Percentiles rank a stretch among this genome's conserved stretches.
Evolutionary conservation across 306 rosid species (phyloP).

Genomic region (Dalbergia oliveri): DNA sequence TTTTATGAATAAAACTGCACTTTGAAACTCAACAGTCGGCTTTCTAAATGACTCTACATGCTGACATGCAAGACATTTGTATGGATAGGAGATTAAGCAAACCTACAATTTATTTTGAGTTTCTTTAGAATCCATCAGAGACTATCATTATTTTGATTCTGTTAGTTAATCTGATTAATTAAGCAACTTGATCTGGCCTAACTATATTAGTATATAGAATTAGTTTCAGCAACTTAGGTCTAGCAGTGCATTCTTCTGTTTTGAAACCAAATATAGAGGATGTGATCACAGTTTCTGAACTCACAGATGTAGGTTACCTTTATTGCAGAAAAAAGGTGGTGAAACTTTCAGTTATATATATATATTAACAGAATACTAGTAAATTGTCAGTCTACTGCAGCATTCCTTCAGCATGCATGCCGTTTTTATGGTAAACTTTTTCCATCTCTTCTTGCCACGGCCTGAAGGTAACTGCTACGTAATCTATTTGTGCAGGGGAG

Average conservation of each 20-base stretch:
- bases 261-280: slow-evolving; percentile 7
- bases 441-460: slow-evolving; percentile 38
- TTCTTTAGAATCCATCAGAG: slow-evolving; percentile 6
- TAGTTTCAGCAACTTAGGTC: slow-evolving; percentile 9
- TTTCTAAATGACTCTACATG: slow-evolving; percentile 6
- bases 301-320: neutral
- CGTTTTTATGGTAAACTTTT: slow-evolving; percentile 38
- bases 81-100: slow-evolving; percentile 37
- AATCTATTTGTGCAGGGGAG: slow-evolving; percentile 79
- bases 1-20: slow-evolving; percentile 33
- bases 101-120: slow-evolving; percentile 22
- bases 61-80: slow-evolving; percentile 8
- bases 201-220: slow-evolving; percentile 18
- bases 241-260: slow-evolving; percentile 8
- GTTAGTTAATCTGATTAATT: slow-evolving; percentile 17
- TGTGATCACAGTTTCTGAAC: slow-evolving; percentile 25
- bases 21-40: slow-evolving; percentile 12
- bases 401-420: slow-evolving; percentile 29
- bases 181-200: neutral
- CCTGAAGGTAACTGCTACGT: slow-evolving; percentile 37
- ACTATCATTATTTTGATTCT: slow-evolving; percentile 26
- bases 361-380: neutral
- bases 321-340: neutral
- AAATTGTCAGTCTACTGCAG: neutral
- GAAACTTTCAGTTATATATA: slow-evolving; percentile 6